Conservation (phyloP, 306 rosid species). For the Lathyrus oleraceus region DNA sequence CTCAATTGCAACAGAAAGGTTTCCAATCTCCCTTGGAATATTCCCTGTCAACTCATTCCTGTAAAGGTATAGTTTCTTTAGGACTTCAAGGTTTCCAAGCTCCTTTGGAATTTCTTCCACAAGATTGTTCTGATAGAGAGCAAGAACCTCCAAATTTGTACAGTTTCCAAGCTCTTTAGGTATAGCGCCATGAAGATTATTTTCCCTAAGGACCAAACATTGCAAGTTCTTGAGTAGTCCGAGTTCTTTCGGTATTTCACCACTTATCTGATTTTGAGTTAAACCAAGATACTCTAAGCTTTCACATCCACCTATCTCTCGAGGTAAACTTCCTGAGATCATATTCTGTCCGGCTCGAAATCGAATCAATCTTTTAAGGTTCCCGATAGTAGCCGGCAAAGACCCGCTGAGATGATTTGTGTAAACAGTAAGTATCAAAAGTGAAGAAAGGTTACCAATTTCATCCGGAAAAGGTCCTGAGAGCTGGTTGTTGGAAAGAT, state of each 20-base stretch:
- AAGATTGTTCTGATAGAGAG: slow-evolving; percentile 63
- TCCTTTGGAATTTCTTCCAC: slow-evolving; percentile 61
- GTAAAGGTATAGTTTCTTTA: slow-evolving; percentile 62
- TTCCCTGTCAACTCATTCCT: slow-evolving; percentile 67
- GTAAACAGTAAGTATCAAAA: slow-evolving; percentile 47
- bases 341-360: slow-evolving; percentile 69
- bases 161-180: slow-evolving; percentile 76
- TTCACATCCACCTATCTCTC: slow-evolving; percentile 61
- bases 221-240: slow-evolving; percentile 54
- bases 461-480: slow-evolving; percentile 58
- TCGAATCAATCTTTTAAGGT: slow-evolving; percentile 48
- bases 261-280: slow-evolving; percentile 56
- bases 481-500: slow-evolving; percentile 56
- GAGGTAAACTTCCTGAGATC: slow-evolving; percentile 69
- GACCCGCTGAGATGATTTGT: slow-evolving; percentile 64
- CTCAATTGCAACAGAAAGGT: slow-evolving; percentile 61
- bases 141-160: slow-evolving; percentile 55
- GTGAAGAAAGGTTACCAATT: slow-evolving; percentile 60
- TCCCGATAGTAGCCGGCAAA: slow-evolving; percentile 63
- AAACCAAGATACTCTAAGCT: slow-evolving; percentile 67
- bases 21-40: slow-evolving; percentile 78
- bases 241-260: slow-evolving; percentile 65
- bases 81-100: slow-evolving; percentile 54
- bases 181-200: slow-evolving; percentile 54
- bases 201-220: slow-evolving; percentile 50